Evolutionary conservation across 1,139 yeast genomes (phyloP), one percentile per base, ranked within the genome.

Genomic region (Scheffersomyces quercinus): DNA sequence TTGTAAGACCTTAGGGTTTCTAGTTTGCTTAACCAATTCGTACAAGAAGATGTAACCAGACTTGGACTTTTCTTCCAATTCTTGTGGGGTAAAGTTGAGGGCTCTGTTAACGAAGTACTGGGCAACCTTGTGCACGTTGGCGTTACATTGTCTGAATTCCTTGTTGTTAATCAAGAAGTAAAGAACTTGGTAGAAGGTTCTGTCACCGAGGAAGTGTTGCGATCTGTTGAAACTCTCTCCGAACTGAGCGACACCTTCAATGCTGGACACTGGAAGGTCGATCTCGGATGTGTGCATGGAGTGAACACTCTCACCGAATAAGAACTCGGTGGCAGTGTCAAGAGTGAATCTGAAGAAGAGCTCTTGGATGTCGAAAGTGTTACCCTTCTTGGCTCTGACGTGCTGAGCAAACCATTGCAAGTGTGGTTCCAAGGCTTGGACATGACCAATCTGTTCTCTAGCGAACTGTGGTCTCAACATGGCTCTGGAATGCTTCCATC

Each of bases 301-400:
- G 41, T 68, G 67, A 10, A 75, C 77, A 10, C 80, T 70, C 54
- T 74, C 79, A n/a, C 85, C 85, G 61, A 81, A 79, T 51, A 81
- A 65, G 53, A 79, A 78, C 58, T 81, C 83, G 13, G 83, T 75
- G 4, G 85, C 79, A 24, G 82, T 72, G 56, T 81, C 85, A 47
- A 81, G 68, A 5, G 85, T 81, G 38, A 81, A 62, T 45, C 62
- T 62, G 60, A 73, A 79, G 55, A 78, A 77, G 40, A 73, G 63
- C 29, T 65, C 70, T 54, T 79, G 83, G 28, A 79, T 57, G 48
- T 81, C 82, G 48, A 78, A 65, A 20, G 52, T 45, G 4, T 26
- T 10, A 8, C 62, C 62, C 11, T 45, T 40, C 12, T 43, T 16
- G 29, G 44, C 41, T 11, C 46, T 46, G 36, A 60, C 41, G 43